These are phyloP conservation scores for Lachnellula arida DNA, from an alignment of 2,329 filamentous ascomycete genomes.

Conservation along the genomic window DNA sequence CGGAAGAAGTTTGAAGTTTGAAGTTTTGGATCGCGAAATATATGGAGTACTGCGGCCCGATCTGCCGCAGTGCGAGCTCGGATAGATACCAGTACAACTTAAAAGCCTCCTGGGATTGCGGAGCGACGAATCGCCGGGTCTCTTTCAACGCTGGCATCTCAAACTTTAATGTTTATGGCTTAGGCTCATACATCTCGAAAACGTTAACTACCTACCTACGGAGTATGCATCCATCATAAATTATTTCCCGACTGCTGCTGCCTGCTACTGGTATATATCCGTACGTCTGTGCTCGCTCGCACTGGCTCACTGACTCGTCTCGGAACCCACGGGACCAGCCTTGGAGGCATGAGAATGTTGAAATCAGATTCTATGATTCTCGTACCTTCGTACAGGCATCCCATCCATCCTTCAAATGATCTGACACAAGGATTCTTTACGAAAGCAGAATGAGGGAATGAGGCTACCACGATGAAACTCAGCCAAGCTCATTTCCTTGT, in stretches of 20 bases:
- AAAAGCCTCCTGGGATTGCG: constrained; percentile 3
- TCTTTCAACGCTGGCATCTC: not conserved
- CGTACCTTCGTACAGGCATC: not conserved
- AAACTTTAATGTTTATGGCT: too few relatives aligned
- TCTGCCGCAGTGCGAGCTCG: constrained; percentile 7
- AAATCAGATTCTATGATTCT: too few relatives aligned
- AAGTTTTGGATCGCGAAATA: not conserved
- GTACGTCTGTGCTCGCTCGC: too few relatives aligned
- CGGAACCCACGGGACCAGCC: not conserved
- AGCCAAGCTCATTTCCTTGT: not conserved
- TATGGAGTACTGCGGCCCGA: too few relatives aligned
- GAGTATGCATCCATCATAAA: too few relatives aligned
- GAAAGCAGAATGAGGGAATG: not conserved
- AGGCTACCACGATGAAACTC: not conserved
- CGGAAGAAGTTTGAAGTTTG: too few relatives aligned
- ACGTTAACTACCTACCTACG: not conserved
- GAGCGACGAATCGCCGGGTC: constrained; percentile 4
- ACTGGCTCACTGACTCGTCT: not conserved
- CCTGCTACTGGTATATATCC: too few relatives aligned
- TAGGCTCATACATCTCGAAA: not conserved
- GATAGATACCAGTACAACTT: constrained; percentile 1
- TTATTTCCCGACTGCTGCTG: too few relatives aligned
- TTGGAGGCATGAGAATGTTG: not conserved
- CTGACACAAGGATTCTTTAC: constrained; percentile 16
- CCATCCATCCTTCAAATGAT: constrained; percentile 6